Percentiles rank a stretch among this genome's conserved stretches.
phyloP scores from a whole-genome alignment of 495 filamentous ascomycete genomes.

The Thozetella sp. region DNA sequence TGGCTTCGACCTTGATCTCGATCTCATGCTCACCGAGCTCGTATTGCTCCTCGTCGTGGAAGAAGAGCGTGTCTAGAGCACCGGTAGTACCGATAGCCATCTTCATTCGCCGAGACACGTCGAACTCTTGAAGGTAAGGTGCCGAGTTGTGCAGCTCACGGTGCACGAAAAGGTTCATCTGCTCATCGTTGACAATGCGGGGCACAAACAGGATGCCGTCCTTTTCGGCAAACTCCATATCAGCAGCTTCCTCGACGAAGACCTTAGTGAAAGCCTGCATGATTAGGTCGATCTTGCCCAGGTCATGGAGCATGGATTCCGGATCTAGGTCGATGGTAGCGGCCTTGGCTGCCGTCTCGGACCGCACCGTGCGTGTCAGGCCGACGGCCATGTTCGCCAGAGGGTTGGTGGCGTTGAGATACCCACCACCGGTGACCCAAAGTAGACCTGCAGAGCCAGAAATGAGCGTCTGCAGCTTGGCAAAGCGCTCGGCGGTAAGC shows the following conservation, averaged over 20 bases:
- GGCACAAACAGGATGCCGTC: conserved; percentile 32
- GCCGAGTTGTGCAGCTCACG: conserved; percentile 29
- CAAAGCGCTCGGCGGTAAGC: conserved; percentile 21
- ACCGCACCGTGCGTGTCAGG: conserved; percentile 35
- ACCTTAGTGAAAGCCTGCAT: conserved; percentile 20
- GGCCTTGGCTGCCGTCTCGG: conserved; percentile 29
- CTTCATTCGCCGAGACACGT: conserved; percentile 7
- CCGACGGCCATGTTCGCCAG: conserved; percentile 36
- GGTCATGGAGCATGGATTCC: conserved; percentile 20
- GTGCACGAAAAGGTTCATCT: conserved; percentile 34
- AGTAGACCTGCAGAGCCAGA: conserved; percentile 30
- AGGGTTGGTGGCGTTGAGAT: conserved; percentile 29
- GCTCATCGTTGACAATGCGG: conserved; percentile 35
- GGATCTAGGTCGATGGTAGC: conserved; percentile 35
- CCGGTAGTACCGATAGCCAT: conserved; percentile 13
- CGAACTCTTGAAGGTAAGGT: conserved; percentile 32
- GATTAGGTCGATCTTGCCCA: conserved; percentile 25
- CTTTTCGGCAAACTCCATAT: conserved; percentile 40
- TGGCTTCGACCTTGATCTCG: conserved; percentile 41
- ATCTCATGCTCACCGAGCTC: conserved; percentile 32
- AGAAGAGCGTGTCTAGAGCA: conserved; percentile 26
- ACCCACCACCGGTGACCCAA: conserved; percentile 43
- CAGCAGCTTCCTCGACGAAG: conserved; percentile 19
- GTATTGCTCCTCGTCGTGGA: conserved; percentile 23
- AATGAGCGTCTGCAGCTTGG: conserved; percentile 37